phyloP scores from a whole-genome alignment of 106 monocot genomes.

The Platanthera zijinensis region DNA sequence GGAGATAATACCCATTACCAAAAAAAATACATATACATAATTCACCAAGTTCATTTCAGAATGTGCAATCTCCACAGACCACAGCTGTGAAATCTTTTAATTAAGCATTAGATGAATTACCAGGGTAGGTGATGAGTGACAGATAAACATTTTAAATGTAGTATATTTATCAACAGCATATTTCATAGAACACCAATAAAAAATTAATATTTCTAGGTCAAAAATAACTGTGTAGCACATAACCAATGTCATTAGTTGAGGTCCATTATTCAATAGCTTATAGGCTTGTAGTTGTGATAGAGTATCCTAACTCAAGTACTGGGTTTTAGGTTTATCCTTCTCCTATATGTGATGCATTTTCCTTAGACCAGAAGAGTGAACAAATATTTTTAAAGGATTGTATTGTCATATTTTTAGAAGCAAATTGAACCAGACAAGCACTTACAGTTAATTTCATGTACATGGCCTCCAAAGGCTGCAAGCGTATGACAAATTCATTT shows the following conservation, averaged over 20 bases:
- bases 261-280: not conserved
- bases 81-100: too few relatives aligned
- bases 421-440: not conserved
- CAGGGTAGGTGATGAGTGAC: too few relatives aligned
- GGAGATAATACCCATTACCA: too few relatives aligned
- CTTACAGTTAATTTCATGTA: slow-evolving; percentile 97
- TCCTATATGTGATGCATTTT: not conserved
- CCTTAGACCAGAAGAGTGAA: not conserved
- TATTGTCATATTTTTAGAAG: not conserved
- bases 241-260: not conserved
- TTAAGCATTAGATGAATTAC: too few relatives aligned
- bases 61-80: too few relatives aligned
- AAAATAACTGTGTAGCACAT: not conserved
- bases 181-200: not conserved
- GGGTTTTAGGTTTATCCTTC: not conserved
- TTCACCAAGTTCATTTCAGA: too few relatives aligned
- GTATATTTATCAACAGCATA: too few relatives aligned
- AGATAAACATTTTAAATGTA: too few relatives aligned
- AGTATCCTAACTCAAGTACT: not conserved
- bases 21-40: too few relatives aligned
- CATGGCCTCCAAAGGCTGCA: slow-evolving; percentile 96
- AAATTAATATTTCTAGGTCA: not conserved
- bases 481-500: slow-evolving; percentile 96
- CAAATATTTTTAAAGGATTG: not conserved
- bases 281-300: not conserved